A percentile compares a stretch with the other conserved stretches of the same genome.
phyloP scores from a whole-genome alignment of 306 rosid genomes.

The Astragalus membranaceus region DNA sequence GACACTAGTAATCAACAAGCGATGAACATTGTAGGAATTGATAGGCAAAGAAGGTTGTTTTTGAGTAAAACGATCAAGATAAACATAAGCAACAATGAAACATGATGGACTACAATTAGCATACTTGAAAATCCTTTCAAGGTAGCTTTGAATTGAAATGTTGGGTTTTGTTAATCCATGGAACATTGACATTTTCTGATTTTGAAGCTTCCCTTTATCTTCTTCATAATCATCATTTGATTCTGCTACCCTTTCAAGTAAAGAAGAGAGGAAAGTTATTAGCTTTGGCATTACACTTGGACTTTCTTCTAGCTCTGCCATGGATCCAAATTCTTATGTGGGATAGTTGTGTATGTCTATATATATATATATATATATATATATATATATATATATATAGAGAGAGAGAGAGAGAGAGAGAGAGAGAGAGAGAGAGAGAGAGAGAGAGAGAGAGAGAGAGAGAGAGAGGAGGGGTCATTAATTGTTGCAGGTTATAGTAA shows the following conservation, averaged over 20 bases:
- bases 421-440: too few relatives aligned
- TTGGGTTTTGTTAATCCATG: constrained; percentile 76
- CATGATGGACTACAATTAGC: constrained; percentile 92
- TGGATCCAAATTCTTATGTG: constrained; percentile 27
- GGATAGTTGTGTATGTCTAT: neutral
- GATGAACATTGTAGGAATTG: constrained; percentile 79
- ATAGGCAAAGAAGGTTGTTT: constrained; percentile 65
- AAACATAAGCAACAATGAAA: constrained; percentile 81
- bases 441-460: too few relatives aligned
- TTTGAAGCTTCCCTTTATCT: constrained; percentile 22
- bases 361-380: neutral
- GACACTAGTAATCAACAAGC: constrained; percentile 85
- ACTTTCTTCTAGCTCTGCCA: constrained; percentile 87
- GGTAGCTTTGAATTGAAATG: constrained; percentile 69
- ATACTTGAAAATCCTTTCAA: constrained; percentile 87
- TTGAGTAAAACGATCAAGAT: constrained; percentile 80
- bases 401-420: too few relatives aligned
- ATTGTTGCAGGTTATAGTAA: neutral
- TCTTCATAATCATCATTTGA: constrained; percentile 70
- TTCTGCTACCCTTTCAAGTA: constrained; percentile 73
- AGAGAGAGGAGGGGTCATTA: neutral
- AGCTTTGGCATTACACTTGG: constrained; percentile 59
- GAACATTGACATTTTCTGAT: constrained; percentile 68
- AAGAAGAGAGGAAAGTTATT: constrained; percentile 64
- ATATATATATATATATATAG: too few relatives aligned